Evolutionary conservation across 306 rosid genomes (phyloP).

Genomic region (Spatholobus suberectus): DNA sequence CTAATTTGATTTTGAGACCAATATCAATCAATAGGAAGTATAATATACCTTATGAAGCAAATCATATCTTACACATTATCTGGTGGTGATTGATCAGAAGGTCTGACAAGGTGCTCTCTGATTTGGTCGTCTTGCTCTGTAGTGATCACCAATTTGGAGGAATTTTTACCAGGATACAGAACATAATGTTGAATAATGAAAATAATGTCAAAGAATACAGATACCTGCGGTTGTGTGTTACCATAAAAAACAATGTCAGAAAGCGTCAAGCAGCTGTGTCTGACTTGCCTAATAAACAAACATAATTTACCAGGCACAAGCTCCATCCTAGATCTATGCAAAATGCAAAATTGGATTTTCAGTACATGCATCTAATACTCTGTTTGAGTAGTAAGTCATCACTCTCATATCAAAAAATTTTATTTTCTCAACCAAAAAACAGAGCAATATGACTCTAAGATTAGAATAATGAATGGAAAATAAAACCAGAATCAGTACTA

Average conservation of each 20-base stretch:
- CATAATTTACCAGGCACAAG: background rate
- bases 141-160: slow-evolving; percentile 19
- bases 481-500: background rate
- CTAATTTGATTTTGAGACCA: slow-evolving; percentile 13
- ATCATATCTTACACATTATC: slow-evolving; percentile 47
- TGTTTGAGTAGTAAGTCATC: background rate
- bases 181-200: slow-evolving; percentile 57
- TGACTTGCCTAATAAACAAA: background rate
- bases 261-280: background rate
- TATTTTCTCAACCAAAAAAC: background rate
- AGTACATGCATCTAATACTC: background rate
- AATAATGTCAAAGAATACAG: slow-evolving; percentile 74
- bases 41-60: slow-evolving; percentile 17
- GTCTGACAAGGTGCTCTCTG: slow-evolving; percentile 45
- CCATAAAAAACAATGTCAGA: background rate
- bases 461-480: slow-evolving; percentile 15
- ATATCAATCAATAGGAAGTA: background rate
- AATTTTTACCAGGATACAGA: slow-evolving; percentile 36
- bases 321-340: slow-evolving; percentile 1
- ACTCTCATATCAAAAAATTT: background rate
- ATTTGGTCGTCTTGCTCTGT: slow-evolving; percentile 37
- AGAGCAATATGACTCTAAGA: slow-evolving; percentile 10
- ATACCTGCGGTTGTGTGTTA: slow-evolving; percentile 62
- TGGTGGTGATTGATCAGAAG: slow-evolving; percentile 41
- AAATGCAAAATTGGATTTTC: slow-evolving; percentile 7